Percentiles rank a stretch among this genome's conserved stretches.
phyloP scores from a whole-genome alignment of 2,329 filamentous ascomycete genomes.

The Diaporthe ilicicola region DNA sequence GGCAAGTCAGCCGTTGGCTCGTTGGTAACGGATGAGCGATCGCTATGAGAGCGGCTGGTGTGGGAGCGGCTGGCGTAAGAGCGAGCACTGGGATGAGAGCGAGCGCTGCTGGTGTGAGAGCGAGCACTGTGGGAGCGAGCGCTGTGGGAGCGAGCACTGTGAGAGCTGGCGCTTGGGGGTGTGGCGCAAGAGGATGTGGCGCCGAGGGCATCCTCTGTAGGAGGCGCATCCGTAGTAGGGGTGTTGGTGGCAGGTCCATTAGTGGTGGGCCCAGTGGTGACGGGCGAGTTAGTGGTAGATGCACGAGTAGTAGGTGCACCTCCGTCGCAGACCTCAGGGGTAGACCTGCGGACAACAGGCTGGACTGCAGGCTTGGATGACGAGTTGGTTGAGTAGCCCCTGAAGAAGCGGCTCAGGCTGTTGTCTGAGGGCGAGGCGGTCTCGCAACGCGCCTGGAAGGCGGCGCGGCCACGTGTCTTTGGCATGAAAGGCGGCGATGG shows the following conservation, averaged over 20 bases:
- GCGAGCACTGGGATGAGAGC: too few species aligned
- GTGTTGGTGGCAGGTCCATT: too few species aligned
- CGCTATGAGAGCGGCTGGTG: background rate
- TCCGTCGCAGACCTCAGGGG: background rate
- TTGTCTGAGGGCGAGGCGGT: constrained; percentile 17
- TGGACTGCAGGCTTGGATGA: background rate
- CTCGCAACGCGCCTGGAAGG: constrained; percentile 25
- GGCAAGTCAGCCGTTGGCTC: background rate
- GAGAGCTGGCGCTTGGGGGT: too few species aligned
- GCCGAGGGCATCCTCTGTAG: too few species aligned
- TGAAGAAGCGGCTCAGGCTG: constrained; percentile 11
- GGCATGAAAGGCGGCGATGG: constrained; percentile 22
- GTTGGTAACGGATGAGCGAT: background rate
- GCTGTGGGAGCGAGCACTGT: too few species aligned
- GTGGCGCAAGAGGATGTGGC: too few species aligned
- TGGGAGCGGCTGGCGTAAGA: background rate
- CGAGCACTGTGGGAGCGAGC: too few species aligned
- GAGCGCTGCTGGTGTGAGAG: too few species aligned
- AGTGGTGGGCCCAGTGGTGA: background rate
- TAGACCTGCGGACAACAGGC: background rate
- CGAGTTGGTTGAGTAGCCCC: constrained; percentile 5
- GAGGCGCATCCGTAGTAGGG: too few species aligned
- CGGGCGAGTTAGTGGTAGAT: background rate
- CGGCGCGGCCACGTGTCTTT: constrained; percentile 20
- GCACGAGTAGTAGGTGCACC: background rate